phyloP scores from a whole-genome alignment of 106 monocot species.

The Dendrobium catenatum region DNA sequence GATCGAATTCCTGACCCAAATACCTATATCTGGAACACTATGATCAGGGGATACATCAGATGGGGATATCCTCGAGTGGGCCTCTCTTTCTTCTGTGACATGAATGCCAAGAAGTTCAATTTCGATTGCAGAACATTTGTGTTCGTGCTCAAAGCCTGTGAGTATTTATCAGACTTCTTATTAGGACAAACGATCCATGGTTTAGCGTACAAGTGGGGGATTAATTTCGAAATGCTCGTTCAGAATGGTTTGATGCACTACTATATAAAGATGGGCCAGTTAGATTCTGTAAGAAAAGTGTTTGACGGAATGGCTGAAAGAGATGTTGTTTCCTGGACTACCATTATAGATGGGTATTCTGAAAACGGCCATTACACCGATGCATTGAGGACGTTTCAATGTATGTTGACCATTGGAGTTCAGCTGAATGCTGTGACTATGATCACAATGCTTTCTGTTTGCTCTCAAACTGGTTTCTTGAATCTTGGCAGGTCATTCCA shows the following conservation, averaged over 20 bases:
- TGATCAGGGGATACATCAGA: constrained; percentile 47
- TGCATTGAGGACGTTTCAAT: constrained; percentile 28
- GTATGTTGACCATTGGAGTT: constrained; percentile 18
- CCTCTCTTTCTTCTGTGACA: constrained; percentile 23
- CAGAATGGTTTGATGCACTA: constrained; percentile 43
- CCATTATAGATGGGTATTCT: constrained; percentile 53
- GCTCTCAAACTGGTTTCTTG: constrained; percentile 28
- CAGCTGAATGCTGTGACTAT: constrained; percentile 51
- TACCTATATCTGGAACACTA: constrained; percentile 49
- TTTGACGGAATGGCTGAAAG: constrained; percentile 34
- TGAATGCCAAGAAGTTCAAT: constrained; percentile 12
- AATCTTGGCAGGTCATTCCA: constrained; percentile 39
- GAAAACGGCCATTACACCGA: constrained; percentile 16
- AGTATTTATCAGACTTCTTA: constrained; percentile 2
- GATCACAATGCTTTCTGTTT: constrained; percentile 50
- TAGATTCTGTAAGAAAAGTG: constrained; percentile 20
- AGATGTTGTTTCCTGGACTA: constrained; percentile 80
- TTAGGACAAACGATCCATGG: constrained; percentile 30
- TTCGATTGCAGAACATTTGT: constrained; percentile 49
- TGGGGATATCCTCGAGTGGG: constrained; percentile 4
- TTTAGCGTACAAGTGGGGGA: constrained; percentile 29
- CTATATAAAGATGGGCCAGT: constrained; percentile 19
- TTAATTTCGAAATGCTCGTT: constrained; percentile 30
- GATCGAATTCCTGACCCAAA: constrained; percentile 25
- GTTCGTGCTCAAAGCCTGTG: constrained; percentile 48